These are phyloP conservation scores for Stagonosporopsis tanaceti DNA, from an alignment of 2,329 filamentous ascomycete species.

Conservation along the genomic window DNA sequence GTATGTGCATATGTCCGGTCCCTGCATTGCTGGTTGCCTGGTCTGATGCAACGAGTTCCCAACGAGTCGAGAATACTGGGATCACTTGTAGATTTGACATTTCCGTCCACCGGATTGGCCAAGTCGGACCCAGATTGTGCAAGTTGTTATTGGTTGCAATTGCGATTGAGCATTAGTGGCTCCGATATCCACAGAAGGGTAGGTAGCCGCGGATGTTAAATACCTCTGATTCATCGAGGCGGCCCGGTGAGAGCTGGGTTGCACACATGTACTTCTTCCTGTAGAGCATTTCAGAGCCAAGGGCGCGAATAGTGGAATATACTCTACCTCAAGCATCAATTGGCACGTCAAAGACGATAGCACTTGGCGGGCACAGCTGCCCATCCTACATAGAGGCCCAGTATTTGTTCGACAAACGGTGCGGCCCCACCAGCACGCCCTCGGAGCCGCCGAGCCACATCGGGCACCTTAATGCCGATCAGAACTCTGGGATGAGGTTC, in stretches of 20 bases:
- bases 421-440: slow-evolving; percentile 11
- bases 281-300: no score
- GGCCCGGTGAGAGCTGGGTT: no score
- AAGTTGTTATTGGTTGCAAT: not conserved
- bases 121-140: not conserved
- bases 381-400: not conserved
- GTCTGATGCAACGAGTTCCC: slow-evolving; percentile 2
- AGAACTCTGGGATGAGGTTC: not conserved
- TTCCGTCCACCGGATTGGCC: not conserved
- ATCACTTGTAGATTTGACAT: not conserved
- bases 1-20: not conserved
- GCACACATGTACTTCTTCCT: no score
- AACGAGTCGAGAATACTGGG: slow-evolving; percentile 5
- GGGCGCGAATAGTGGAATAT: not conserved
- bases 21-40: slow-evolving; percentile 7
- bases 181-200: no score
- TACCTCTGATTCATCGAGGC: not conserved
- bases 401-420: not conserved
- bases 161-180: not conserved
- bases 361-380: not conserved
- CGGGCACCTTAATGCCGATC: slow-evolving; percentile 8
- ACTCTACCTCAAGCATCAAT: not conserved
- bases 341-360: not conserved
- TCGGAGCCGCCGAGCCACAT: slow-evolving; percentile 15
- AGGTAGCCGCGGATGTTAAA: no score